Conservation (phyloP, 2,329 filamentous ascomycete species). For the Chaetomiaceae sp. region DNA sequence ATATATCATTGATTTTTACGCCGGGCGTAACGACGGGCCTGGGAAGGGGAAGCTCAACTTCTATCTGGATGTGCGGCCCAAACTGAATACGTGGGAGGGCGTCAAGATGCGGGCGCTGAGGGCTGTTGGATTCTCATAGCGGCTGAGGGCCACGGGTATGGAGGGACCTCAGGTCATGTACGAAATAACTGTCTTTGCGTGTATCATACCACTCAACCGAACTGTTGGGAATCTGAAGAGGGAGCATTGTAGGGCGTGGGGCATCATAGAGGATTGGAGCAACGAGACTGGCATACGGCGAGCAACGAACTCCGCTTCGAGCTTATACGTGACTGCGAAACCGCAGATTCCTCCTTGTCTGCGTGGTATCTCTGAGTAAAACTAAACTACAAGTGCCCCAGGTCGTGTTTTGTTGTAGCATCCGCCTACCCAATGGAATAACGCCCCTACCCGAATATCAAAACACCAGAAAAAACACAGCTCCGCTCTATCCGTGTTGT, state of each 20-base stretch:
- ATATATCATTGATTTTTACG: conserved; percentile 98
- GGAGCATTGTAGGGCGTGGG: not conserved
- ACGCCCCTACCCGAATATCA: not conserved
- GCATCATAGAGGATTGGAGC: not conserved
- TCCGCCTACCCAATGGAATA: not conserved
- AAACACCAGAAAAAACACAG: not conserved
- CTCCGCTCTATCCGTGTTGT: not conserved
- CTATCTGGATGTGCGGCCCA: conserved; percentile 64
- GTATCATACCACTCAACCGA: conserved; percentile 6
- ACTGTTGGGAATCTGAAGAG: not conserved
- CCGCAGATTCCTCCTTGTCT: not conserved
- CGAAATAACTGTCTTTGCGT: not conserved
- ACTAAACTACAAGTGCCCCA: not conserved
- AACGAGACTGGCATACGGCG: too few relatives aligned
- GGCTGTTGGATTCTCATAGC: conserved; percentile 46
- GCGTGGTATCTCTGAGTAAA: conserved; percentile 18
- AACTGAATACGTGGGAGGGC: conserved; percentile 64
- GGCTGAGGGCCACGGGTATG: not conserved
- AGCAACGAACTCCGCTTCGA: too few relatives aligned
- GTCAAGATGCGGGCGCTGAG: conserved; percentile 60
- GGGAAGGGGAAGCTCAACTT: conserved; percentile 51
- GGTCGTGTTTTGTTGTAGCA: not conserved
- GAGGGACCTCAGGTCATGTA: not conserved
- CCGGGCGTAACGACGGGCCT: conserved; percentile 52
- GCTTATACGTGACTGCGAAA: not conserved